Conservation (phyloP, 2,329 filamentous ascomycete genomes). For the Hypoxylon sp. region DNA sequence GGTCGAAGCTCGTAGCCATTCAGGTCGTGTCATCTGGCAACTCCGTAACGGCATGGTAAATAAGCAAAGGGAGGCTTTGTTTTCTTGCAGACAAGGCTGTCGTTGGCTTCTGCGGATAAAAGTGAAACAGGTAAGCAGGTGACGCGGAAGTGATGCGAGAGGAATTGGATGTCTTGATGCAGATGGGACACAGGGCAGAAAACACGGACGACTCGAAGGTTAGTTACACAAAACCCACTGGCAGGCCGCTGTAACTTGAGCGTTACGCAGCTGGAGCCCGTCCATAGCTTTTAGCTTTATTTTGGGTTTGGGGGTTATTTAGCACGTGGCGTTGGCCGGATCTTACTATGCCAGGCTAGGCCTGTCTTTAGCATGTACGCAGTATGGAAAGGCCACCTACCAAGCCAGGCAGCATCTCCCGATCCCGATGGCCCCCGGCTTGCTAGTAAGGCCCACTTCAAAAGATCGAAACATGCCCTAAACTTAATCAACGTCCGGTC, state of each 20-base stretch:
- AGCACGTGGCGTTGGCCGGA: conserved; percentile 38
- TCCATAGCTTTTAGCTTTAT: no score
- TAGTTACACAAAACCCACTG: conserved; percentile 35
- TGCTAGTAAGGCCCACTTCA: conserved; percentile 6
- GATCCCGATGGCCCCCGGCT: conserved; percentile 10
- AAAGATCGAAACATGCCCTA: conserved; percentile 17
- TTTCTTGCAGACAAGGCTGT: conserved; percentile 24
- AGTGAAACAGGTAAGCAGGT: conserved; percentile 39
- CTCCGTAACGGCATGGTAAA: conserved; percentile 36
- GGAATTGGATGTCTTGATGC: conserved; percentile 31
- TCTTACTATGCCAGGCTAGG: no score
- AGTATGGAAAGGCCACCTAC: conserved; percentile 15
- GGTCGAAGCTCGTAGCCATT: conserved; percentile 40
- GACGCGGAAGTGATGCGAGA: conserved; percentile 42
- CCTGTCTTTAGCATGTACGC: no score
- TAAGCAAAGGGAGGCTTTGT: conserved; percentile 7
- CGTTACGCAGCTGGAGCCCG: conserved; percentile 1
- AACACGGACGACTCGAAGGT: conserved; percentile 23
- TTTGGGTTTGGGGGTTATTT: conserved; percentile 24
- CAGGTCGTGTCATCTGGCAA: conserved; percentile 33
- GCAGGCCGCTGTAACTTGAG: conserved; percentile 12
- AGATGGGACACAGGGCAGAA: conserved; percentile 24
- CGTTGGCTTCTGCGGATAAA: conserved; percentile 30
- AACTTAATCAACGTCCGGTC: conserved; percentile 16
- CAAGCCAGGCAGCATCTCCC: conserved; percentile 21